Conservation (phyloP, 352 stramenopile species). For the Pythium monospermum region DNA sequence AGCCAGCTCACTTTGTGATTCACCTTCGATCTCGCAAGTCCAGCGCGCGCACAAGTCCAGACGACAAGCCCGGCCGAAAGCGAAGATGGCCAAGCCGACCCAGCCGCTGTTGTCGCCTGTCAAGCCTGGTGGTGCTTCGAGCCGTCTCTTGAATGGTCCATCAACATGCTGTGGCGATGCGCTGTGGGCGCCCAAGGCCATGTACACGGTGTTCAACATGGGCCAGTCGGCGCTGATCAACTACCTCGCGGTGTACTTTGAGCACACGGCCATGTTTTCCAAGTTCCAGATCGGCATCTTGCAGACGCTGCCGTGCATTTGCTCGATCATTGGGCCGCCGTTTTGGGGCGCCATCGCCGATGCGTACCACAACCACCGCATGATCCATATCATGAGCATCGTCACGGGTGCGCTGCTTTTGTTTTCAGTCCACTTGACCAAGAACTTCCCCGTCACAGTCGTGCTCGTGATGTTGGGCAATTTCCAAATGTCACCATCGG, state of each 20-base stretch:
- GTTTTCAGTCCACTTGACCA: conserved; percentile 50
- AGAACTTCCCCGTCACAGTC: conserved; percentile 45
- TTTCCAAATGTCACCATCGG: conserved; percentile 53
- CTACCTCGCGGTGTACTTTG: conserved; percentile 72
- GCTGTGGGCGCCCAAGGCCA: conserved; percentile 69
- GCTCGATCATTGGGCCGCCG: conserved; percentile 58
- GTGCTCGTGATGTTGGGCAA: conserved; percentile 53
- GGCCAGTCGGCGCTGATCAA: conserved; percentile 67
- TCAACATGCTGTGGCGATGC: conserved; percentile 11
- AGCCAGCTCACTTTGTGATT: neutral
- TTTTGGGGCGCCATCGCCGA: conserved; percentile 74
- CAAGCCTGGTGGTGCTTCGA: neutral
- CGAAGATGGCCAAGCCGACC: neutral
- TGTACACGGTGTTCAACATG: conserved; percentile 66
- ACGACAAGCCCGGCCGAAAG: neutral
- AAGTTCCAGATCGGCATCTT: conserved; percentile 77
- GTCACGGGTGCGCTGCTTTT: conserved; percentile 51
- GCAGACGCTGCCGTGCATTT: conserved; percentile 62
- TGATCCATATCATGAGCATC: conserved; percentile 60
- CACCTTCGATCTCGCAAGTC: neutral
- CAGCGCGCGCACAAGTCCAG: neutral
- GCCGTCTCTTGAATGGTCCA: neutral
- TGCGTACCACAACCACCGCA: conserved; percentile 52
- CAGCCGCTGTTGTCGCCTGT: conserved; percentile 6
- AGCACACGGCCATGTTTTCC: conserved; percentile 54